These are phyloP conservation scores for Tuber brumale DNA, from an alignment of 495 filamentous ascomycete species.

Conservation along the genomic window DNA sequence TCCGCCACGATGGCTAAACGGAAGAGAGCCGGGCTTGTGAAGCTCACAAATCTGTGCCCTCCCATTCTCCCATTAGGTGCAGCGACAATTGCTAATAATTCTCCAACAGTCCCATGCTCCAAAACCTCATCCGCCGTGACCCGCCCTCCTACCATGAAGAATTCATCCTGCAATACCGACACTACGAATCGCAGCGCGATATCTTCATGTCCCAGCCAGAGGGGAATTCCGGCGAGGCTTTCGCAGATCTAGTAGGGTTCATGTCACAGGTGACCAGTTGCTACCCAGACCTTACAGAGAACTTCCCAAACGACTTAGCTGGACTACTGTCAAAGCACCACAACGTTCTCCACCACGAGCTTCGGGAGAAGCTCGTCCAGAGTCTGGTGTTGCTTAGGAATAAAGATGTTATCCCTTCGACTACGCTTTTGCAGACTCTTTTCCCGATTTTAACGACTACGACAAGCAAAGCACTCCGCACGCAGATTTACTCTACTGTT, in stretches of 20 bases:
- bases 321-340: constrained; percentile 75
- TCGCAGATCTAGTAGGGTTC: constrained; percentile 46
- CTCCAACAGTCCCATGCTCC: constrained; percentile 61
- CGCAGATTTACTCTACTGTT: constrained; percentile 82
- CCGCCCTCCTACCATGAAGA: constrained; percentile 80
- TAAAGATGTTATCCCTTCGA: constrained; percentile 85
- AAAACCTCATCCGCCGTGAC: constrained; percentile 82
- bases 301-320: constrained; percentile 75
- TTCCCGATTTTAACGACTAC: constrained; percentile 87
- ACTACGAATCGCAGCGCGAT: constrained; percentile 84
- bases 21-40: constrained; percentile 42
- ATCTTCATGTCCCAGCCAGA: constrained; percentile 84
- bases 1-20: constrained; percentile 37
- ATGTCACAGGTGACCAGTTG: constrained; percentile 82
- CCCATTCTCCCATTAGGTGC: not conserved
- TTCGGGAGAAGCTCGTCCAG: constrained; percentile 90
- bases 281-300: constrained; percentile 70
- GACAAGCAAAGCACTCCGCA: constrained; percentile 76
- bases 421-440: constrained; percentile 71
- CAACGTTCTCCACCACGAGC: constrained; percentile 65
- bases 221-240: constrained; percentile 23
- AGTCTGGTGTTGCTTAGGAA: constrained; percentile 79
- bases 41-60: constrained; percentile 39
- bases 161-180: constrained; percentile 78
- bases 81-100: constrained; percentile 10